Conservation (phyloP, 257 asterid genomes). For the Asclepias syriaca region DNA sequence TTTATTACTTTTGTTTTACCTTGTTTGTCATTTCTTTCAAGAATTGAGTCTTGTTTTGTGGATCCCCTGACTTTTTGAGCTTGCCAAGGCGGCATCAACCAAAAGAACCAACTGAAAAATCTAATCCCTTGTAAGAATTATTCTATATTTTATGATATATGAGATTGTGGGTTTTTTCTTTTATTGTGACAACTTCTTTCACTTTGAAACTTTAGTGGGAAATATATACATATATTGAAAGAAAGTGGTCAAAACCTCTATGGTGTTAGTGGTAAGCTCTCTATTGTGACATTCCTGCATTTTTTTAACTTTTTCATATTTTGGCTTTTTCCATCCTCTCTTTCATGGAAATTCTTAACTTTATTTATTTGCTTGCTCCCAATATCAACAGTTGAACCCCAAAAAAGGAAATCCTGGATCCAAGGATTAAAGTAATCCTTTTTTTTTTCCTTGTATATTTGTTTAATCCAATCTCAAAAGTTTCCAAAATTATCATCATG, state of each 20-base stretch:
- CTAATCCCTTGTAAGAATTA: no score
- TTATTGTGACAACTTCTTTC: no score
- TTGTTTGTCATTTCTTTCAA: neutral
- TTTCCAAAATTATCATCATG: neutral
- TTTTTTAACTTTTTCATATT: no score
- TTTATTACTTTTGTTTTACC: neutral
- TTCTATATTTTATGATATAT: no score
- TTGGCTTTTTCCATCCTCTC: neutral
- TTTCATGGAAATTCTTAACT: neutral
- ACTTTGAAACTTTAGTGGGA: no score
- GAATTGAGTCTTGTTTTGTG: neutral
- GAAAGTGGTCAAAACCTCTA: no score
- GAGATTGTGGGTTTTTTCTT: no score
- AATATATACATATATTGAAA: no score
- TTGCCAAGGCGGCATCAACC: neutral
- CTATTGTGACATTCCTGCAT: neutral
- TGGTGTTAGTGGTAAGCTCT: neutral
- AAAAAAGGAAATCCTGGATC: no score
- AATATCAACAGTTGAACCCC: no score
- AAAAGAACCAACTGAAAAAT: no score
- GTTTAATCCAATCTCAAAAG: neutral
- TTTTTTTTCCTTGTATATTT: neutral
- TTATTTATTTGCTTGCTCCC: neutral
- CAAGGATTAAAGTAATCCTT: neutral
- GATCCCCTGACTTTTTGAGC: neutral